These are phyloP conservation scores for Garcia nutans DNA, from an alignment of 345 rosid genomes.

Conservation along the genomic window DNA sequence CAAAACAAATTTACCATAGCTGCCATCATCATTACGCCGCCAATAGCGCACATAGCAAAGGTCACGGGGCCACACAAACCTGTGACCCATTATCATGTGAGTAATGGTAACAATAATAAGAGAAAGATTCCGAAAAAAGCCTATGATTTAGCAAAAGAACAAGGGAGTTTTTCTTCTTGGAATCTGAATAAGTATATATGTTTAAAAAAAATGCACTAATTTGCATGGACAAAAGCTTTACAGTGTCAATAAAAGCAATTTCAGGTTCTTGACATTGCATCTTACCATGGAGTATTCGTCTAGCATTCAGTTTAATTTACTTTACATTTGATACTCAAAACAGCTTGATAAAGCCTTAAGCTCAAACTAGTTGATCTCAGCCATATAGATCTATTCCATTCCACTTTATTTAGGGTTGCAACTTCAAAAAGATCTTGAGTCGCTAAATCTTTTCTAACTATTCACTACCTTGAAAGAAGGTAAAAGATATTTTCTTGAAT, in stretches of 20 bases:
- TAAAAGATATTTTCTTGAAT: too few species aligned
- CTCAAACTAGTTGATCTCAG: too few species aligned
- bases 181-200: not conserved
- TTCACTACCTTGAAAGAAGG: too few species aligned
- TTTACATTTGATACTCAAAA: not conserved
- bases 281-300: not conserved
- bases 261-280: not conserved
- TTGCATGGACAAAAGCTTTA: not conserved
- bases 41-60: slow-evolving; percentile 98
- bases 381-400: too few species aligned
- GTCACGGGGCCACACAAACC: slow-evolving; percentile 99
- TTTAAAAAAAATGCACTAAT: not conserved
- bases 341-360: too few species aligned
- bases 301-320: not conserved
- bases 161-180: not conserved
- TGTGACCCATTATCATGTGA: slow-evolving; percentile 35
- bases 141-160: not conserved
- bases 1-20: slow-evolving; percentile 65
- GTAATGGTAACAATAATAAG: not conserved
- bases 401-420: too few species aligned
- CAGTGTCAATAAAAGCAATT: not conserved
- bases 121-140: not conserved
- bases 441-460: too few species aligned
- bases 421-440: too few species aligned
- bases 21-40: slow-evolving; percentile 99